These are phyloP conservation scores for Saraca asoca DNA, from an alignment of 331 rosid species.

Conservation along the genomic window DNA sequence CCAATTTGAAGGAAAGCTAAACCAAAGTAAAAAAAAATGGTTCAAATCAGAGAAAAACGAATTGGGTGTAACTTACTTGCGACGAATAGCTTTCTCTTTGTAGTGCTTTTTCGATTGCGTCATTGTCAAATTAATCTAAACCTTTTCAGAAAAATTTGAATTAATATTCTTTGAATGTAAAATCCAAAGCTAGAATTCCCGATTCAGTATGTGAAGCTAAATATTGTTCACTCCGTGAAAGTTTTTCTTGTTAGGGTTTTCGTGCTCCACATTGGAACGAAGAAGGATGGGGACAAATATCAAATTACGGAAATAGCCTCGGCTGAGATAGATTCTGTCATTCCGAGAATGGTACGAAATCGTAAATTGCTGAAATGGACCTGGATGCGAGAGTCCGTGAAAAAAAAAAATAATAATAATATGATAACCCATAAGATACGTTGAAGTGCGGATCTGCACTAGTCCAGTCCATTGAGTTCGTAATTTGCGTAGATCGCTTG, in stretches of 20 bases:
- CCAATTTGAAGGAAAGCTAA: background rate
- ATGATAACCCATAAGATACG: no score
- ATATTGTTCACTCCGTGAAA: background rate
- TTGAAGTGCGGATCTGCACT: no score
- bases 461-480: no score
- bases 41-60: background rate
- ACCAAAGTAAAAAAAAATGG: background rate
- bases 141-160: background rate
- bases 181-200: background rate
- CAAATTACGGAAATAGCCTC: no score
- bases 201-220: background rate
- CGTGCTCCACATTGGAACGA: no score
- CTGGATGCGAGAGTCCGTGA: no score
- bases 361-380: no score
- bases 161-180: background rate
- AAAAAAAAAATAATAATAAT: no score
- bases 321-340: no score
- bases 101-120: slow-evolving; percentile 53
- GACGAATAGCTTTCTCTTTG: slow-evolving; percentile 66
- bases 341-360: no score
- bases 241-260: slow-evolving; percentile 1
- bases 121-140: slow-evolving; percentile 31
- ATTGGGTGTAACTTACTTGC: slow-evolving; percentile 48
- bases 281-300: no score
- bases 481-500: no score